Base-by-base conservation (phyloP, 2,329 filamentous ascomycete species). In the Phoma sp. region DNA sequence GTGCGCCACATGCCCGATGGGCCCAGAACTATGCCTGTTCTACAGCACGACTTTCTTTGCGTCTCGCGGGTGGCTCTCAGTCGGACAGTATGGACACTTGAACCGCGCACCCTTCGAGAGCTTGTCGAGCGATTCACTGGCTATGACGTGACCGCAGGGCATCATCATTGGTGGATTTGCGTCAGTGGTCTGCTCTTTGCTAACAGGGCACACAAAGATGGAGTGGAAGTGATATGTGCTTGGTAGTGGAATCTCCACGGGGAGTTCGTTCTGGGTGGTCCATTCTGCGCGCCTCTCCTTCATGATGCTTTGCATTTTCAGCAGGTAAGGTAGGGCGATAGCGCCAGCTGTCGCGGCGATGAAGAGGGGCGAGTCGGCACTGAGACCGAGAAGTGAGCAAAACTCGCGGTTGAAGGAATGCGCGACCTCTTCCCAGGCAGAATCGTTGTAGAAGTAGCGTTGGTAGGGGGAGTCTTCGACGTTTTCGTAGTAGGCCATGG, bases 181-280 rank as follows among this genome's bases (percentile, higher is more conserved):
- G 68, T 96, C 92, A 0, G 93, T 99, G 0, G 90, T 92, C 75
- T 99, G 95, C 72, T 97, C 95, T 74, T 98, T 98, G 67, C 89
- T 93, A 5, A 99, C 95, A 0, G 95, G 95, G 70, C 95, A 99
- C 34, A 99, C 95, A 72, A 99, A 99, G 70, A 99, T 97, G 50
- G 90, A 90, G 75, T 99, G 95, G 79, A 96, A 99, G 46, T 84
- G 80, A 69, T 87, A 89, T 5, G 81, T 80, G 2, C 82, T 83
- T 2, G 87, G 87, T 4, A 89, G 77, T 0, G 87, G 84, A 14
- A 87, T 87, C 74, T 89, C 87, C 36, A 88, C 95, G 0, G 93
- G 92, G 15, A 99, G 80, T 74, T 99, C 95, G 68, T 95, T 88
- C 56, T 90, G 85, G 4, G 91, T 93, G 0, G 93, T 97, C 95